Base-by-base conservation (phyloP, 192 early-diverging fungal genomes). In the Umbelopsis isabellina region DNA sequence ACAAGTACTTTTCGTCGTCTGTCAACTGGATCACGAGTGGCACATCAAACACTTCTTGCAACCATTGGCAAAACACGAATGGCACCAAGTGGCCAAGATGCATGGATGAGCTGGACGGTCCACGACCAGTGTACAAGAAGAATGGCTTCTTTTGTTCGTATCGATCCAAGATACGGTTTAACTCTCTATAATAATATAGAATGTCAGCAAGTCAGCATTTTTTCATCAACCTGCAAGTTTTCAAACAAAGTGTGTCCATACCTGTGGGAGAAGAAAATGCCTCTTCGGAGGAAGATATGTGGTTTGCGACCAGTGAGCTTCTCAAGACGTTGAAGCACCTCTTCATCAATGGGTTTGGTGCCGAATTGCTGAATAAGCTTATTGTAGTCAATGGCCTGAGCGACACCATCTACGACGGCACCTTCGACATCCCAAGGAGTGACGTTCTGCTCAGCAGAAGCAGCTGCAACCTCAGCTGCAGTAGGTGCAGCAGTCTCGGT, bases 1-100 rank as follows among this genome's bases (percentile, higher is more conserved):
- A 99, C 80, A 99, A 76, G 79, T 93, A 99, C 86, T 98, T 99
- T 84, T 99, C 97, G 77, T 99, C 97, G 77, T 99, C 97, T 69
- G 97, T 99, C 70, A 99, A 85, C 79, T 99, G 97, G 66, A 99
- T 91, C 7, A 99, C 97, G 27, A 98, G 75, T 27, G 96, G 95
- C 4, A 91, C 93, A 75, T 96, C 90, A 86, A 99, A 99, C 27
- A 93, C 88, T 30, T 99, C 97, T 78, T 99, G 97, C 50, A 99
- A 84, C 90, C 91, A 97, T 77, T 97, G 93, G 87, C 96, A 98
- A 73, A 99, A 99, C 22, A 95, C 71, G 79, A 99, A 97, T 46
- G 97, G 97, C 68, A 98, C 83, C 91, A 98, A 94, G 75, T 99
- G 97, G 13, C 97, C 97, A 46, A 96, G 82, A 68, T 98, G 97